Conservation (phyloP, 78 protist genomes). For the Chrysochromulina parva region DNA sequence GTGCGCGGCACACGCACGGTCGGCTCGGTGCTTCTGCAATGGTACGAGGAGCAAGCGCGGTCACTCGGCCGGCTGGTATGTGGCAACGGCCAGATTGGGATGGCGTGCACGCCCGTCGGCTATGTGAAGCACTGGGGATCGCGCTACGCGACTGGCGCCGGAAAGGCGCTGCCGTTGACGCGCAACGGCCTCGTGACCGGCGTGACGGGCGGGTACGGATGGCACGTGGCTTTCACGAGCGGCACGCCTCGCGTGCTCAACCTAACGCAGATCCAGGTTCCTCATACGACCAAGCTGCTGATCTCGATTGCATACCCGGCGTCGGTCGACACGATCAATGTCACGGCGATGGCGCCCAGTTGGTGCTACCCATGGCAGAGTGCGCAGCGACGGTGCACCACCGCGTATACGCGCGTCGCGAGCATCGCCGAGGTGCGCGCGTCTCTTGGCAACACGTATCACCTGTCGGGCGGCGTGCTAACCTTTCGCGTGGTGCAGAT, state of each 20-base stretch:
- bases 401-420: background rate
- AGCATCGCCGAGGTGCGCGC: background rate
- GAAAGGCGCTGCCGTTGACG: background rate
- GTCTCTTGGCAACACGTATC: background rate
- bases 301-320: constrained; percentile 12
- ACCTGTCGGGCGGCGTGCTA: background rate
- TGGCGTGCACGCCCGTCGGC: background rate
- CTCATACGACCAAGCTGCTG: background rate
- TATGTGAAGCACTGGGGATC: background rate
- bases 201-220: background rate
- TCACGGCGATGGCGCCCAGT: background rate
- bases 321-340: background rate
- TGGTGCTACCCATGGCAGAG: background rate
- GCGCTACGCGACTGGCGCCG: background rate
- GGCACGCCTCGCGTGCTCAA: background rate
- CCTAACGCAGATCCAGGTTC: background rate
- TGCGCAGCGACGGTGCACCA: background rate
- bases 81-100: background rate
- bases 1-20: background rate
- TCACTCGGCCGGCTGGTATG: background rate
- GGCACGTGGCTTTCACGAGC: background rate
- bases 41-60: background rate
- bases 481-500: background rate
- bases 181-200: background rate
- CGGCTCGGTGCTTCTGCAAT: background rate